A percentile compares a stretch with the other conserved stretches of the same genome.
Conservation (phyloP, 805 yeast genomes). For the Candida tibetensis region DNA sequence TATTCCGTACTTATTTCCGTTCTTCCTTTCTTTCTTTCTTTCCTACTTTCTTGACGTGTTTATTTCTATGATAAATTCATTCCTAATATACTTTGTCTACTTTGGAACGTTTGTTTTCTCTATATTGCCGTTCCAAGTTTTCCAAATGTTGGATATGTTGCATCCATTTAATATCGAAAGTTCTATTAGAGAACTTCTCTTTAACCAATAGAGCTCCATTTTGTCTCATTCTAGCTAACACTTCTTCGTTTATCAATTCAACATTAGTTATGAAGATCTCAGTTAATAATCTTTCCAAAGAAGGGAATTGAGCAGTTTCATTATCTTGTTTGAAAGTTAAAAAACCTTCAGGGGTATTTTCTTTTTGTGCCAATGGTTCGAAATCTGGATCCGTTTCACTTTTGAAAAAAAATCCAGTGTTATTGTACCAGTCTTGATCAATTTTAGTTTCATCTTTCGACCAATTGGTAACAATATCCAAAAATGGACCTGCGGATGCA, state of each 20-base stretch:
- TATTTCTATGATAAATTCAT: not conserved
- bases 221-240: slow-evolving; percentile 40
- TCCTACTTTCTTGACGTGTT: no score
- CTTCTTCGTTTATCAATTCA: slow-evolving; percentile 23
- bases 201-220: slow-evolving; percentile 45
- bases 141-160: slow-evolving; percentile 16
- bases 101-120: slow-evolving; percentile 25
- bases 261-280: slow-evolving; percentile 38
- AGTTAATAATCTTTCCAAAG: slow-evolving; percentile 49
- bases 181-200: slow-evolving; percentile 59
- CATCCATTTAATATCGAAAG: slow-evolving; percentile 57
- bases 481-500: slow-evolving; percentile 91
- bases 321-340: not conserved
- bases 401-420: slow-evolving; percentile 79
- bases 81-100: slow-evolving; percentile 27
- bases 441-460: slow-evolving; percentile 8
- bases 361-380: slow-evolving; percentile 11
- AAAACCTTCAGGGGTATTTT: slow-evolving; percentile 4
- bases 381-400: slow-evolving; percentile 72
- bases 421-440: slow-evolving; percentile 30
- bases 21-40: no score
- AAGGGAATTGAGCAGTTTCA: slow-evolving; percentile 22
- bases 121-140: slow-evolving; percentile 21
- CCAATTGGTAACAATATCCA: slow-evolving; percentile 67
- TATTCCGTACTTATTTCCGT: no score